These are phyloP conservation scores for Crithidia mellificae DNA, from an alignment of 208 protist species.

Conservation along the genomic window DNA sequence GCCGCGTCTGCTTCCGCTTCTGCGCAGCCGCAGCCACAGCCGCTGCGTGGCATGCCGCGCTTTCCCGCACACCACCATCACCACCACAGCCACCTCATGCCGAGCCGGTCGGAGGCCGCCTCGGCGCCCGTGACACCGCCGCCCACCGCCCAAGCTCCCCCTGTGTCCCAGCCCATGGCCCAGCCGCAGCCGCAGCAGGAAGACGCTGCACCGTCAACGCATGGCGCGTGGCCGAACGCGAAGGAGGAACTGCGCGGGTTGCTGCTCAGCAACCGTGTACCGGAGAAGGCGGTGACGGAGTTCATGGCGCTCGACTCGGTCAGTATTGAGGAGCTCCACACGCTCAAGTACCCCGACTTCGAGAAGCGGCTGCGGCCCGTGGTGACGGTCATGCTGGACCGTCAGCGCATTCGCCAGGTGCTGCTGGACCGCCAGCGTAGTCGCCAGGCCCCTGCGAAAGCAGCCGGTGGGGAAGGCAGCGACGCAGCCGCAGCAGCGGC, in stretches of 20 bases:
- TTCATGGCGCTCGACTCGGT: conserved; percentile 16
- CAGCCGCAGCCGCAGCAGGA: conserved; percentile 19
- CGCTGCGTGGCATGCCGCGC: conserved; percentile 24
- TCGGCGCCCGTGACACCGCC: neutral
- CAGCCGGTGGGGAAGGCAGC: neutral
- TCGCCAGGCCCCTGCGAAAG: neutral
- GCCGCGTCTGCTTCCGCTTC: conserved; percentile 1
- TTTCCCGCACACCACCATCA: conserved; percentile 36
- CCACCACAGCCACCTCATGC: conserved; percentile 26
- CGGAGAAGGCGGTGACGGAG: conserved; percentile 26
- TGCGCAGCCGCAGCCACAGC: conserved; percentile 18
- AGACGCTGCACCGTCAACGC: conserved; percentile 1
- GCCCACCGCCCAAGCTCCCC: conserved; percentile 1
- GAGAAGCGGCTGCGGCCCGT: conserved; percentile 24
- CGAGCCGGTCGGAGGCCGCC: conserved; percentile 11
- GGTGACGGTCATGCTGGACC: conserved; percentile 29
- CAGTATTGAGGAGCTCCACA: conserved; percentile 30
- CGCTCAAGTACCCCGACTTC: conserved; percentile 29
- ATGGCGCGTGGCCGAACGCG: conserved; percentile 24
- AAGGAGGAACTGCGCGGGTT: conserved; percentile 36
- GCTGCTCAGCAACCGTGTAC: conserved; percentile 27
- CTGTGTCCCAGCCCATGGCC: neutral
- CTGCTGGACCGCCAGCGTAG: conserved; percentile 2
- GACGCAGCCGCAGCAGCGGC: conserved; percentile 4
- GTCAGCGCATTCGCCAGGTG: conserved; percentile 32